Conservation (phyloP, 768 basidiomycete genomes). For the Amanita polypyramis region DNA sequence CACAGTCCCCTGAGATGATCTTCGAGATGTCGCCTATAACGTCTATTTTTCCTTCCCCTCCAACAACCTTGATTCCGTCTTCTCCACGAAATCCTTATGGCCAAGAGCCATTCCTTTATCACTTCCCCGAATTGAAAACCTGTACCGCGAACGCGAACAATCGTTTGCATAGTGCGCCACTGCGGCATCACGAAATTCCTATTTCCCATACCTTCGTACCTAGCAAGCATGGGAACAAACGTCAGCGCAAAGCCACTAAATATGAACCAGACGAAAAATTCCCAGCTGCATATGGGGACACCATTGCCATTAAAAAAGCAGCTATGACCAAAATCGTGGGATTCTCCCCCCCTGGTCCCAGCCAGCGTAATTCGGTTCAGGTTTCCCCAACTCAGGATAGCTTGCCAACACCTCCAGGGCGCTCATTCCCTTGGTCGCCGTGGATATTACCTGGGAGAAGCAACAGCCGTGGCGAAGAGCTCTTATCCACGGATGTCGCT, state of each 20-base stretch:
- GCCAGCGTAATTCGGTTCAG: conserved; percentile 10
- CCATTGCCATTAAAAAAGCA: not conserved
- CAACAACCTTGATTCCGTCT: conserved; percentile 14
- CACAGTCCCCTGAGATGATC: conserved; percentile 36
- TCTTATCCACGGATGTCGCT: conserved; percentile 23
- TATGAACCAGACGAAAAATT: conserved; percentile 15
- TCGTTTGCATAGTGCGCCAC: not conserved
- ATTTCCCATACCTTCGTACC: conserved; percentile 7
- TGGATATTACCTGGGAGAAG: conserved; percentile 26
- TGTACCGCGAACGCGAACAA: not conserved
- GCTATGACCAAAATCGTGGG: conserved; percentile 26
- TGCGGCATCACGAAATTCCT: conserved; percentile 9
- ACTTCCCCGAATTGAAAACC: conserved; percentile 21
- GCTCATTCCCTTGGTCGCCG: conserved; percentile 19
- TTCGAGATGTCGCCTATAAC: conserved; percentile 42
- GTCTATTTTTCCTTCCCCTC: conserved; percentile 16
- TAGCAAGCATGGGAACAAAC: conserved; percentile 3
- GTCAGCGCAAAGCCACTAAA: conserved; percentile 13
- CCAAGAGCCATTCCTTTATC: conserved; percentile 29
- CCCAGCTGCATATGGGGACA: not conserved
- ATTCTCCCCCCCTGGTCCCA: conserved; percentile 12
- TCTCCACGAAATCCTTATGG: conserved; percentile 13
- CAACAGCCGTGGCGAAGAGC: conserved; percentile 20
- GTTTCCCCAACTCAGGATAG: conserved; percentile 25
- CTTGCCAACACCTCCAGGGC: conserved; percentile 14